A percentile compares a stretch with the other conserved stretches of the same genome.
These are phyloP conservation scores for Dactylellina drechsleri DNA, from an alignment of 2,329 filamentous ascomycete genomes.

Conservation along the genomic window DNA sequence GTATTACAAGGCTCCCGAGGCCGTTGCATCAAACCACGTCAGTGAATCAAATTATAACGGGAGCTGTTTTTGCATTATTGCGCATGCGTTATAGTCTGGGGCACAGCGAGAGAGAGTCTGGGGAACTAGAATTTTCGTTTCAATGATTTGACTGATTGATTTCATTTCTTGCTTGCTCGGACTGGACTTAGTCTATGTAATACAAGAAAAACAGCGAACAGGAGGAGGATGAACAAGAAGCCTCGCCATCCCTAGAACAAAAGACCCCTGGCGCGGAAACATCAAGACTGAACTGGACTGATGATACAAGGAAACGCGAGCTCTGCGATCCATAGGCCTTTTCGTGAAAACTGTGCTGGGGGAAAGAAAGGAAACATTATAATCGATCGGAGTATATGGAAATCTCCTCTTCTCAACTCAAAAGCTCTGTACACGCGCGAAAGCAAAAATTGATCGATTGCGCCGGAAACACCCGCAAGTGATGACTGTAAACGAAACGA, in stretches of 20 bases:
- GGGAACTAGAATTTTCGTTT: conserved; percentile 9
- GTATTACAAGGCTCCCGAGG: not conserved
- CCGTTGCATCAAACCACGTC: conserved; percentile 47
- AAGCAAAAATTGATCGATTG: conserved; percentile 31
- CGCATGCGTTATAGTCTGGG: conserved; percentile 3
- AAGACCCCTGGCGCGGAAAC: conserved; percentile 52
- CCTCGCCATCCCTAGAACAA: conserved; percentile 52
- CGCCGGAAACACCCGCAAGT: conserved; percentile 49
- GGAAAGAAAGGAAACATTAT: conserved; percentile 40
- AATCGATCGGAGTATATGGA: conserved; percentile 20
- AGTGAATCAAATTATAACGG: conserved; percentile 1
- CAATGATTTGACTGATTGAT: conserved; percentile 13
- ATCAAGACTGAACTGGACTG: conserved; percentile 25
- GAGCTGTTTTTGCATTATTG: conserved; percentile 20
- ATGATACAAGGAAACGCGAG: conserved; percentile 54
- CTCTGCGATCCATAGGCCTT: conserved; percentile 41
- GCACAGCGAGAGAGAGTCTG: too few relatives aligned
- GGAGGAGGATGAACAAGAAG: conserved; percentile 49
- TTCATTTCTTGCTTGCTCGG: conserved; percentile 48
- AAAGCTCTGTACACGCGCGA: conserved; percentile 34
- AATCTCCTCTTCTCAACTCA: conserved; percentile 31
- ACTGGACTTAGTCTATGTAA: conserved; percentile 37
- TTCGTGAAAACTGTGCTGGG: conserved; percentile 20
- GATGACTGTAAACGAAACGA: conserved; percentile 5
- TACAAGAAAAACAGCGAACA: conserved; percentile 50